Percentiles rank a stretch among this genome's conserved stretches.
Evolutionary conservation across 148 eudicot species (phyloP).

Genomic region (Selenicereus undatus): DNA sequence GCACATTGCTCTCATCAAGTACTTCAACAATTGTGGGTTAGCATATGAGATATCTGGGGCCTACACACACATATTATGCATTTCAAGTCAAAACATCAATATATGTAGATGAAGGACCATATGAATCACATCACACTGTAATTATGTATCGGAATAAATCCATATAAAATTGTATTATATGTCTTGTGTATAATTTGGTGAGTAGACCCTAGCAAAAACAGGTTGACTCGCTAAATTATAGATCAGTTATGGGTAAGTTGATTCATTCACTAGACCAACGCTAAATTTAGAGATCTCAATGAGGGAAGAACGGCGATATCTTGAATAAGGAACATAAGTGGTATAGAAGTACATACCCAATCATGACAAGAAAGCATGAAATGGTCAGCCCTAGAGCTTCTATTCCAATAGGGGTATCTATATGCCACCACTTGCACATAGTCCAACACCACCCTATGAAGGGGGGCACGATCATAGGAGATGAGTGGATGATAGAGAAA

Average conservation of each 20-base stretch:
- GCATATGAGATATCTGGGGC: conserved; percentile 33
- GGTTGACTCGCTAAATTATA: too few relatives aligned
- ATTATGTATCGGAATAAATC: background rate
- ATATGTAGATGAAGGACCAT: background rate
- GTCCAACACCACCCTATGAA: conserved; percentile 28
- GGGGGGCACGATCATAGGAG: conserved; percentile 29
- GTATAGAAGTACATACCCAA: conserved; percentile 30
- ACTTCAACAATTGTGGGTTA: conserved; percentile 20
- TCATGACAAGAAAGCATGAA: conserved; percentile 54
- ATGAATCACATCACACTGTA: background rate
- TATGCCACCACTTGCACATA: conserved; percentile 28
- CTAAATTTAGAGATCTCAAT: background rate
- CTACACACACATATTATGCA: conserved; percentile 15
- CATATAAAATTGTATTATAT: background rate
- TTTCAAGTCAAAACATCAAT: background rate
- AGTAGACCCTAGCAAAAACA: too few relatives aligned
- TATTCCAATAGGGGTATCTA: conserved; percentile 44
- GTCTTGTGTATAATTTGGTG: too few relatives aligned
- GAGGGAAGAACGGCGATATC: background rate
- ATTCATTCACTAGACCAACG: too few relatives aligned
- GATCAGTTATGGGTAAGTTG: too few relatives aligned
- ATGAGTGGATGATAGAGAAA: conserved; percentile 27
- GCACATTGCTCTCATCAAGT: conserved; percentile 40
- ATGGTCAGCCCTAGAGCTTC: conserved; percentile 44
- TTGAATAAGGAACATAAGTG: background rate